Base-by-base conservation (phyloP, 2,329 filamentous ascomycete species). In the Escovopsis sp. region DNA sequence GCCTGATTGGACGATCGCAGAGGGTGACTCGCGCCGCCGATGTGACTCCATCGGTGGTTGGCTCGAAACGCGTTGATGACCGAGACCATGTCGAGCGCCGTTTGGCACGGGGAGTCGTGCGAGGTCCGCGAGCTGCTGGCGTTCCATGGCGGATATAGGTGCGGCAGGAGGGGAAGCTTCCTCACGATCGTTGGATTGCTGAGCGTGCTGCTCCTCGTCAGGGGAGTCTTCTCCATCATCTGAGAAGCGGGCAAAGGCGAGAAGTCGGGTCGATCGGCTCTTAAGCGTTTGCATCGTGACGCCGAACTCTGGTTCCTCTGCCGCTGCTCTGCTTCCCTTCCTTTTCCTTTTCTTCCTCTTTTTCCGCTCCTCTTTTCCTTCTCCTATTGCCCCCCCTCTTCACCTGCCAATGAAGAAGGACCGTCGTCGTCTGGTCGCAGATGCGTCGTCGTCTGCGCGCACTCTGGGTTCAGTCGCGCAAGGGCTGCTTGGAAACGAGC, bases 41-140 rank as follows among this genome's bases (percentile, higher is more conserved):
- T 44, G 37, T 23, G 46, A 43, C 8, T 44, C 44, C 17, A 43
- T 37, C 4, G 49, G 41, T 23, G 44, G 45, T 35, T 49, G 46
- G 34, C 40, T 36, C n/a, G 48, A 39, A 29, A 41, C 48, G 34
- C 45, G 48, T 18, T 43, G 51, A 39, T 43, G 56, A 35, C 32
- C 41, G 35, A 37, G 44, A 30, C 46, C 35, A n/a, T 52, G 39
- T 34, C 57, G 53, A 25, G 46, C 46, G 18, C 44, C 35, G 21
- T 44, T 50, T 11, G 62, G 57, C 13, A 56, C 38, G n/a, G 52
- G 53, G 11, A 61, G 46, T 38, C 52, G 56, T 31, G 54, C 51
- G 30, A 54, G 48, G 35, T 59, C 52, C 27, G 53, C 48, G 23
- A 49, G 38, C n/a, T 46, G 41, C 23, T 53, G 53, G 15, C 49